Conservation (phyloP, 2,329 filamentous ascomycete genomes). For the Cladosporium sphaerospermum region DNA sequence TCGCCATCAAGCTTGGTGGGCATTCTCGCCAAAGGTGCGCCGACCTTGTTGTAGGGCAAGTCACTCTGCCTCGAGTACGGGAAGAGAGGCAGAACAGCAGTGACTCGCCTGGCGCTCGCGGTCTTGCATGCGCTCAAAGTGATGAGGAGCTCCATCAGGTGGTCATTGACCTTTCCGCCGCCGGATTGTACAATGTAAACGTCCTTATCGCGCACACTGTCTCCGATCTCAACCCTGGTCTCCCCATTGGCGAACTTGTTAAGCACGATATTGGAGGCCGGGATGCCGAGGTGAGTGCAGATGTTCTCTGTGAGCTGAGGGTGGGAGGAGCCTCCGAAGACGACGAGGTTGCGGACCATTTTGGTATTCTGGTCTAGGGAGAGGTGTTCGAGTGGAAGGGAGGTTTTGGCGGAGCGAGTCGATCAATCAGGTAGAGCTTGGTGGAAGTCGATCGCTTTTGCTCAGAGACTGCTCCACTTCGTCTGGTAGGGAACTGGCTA, state of each 20-base stretch:
- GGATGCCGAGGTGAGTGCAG: constrained; percentile 80
- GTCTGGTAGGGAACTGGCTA: background rate
- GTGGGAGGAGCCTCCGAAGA: constrained; percentile 90
- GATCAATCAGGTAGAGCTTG: background rate
- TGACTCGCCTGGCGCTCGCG: constrained; percentile 86
- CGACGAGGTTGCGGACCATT: constrained; percentile 93
- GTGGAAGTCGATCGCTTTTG: background rate
- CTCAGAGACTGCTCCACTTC: background rate
- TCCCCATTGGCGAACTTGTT: constrained; percentile 93
- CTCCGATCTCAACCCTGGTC: constrained; percentile 89
- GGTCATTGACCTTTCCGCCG: constrained; percentile 88
- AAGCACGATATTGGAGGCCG: constrained; percentile 75
- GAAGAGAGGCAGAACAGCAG: constrained; percentile 89
- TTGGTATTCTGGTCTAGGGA: constrained; percentile 12
- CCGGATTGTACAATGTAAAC: constrained; percentile 97
- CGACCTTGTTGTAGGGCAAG: constrained; percentile 91
- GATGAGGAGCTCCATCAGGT: constrained; percentile 93
- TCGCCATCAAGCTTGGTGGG: constrained; percentile 47
- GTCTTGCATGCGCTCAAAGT: constrained; percentile 98
- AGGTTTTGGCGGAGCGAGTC: background rate
- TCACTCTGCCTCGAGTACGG: constrained; percentile 96
- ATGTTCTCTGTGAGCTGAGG: constrained; percentile 79
- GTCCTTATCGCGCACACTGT: constrained; percentile 96
- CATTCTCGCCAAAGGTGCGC: constrained; percentile 75
- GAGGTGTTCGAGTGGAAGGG: background rate